Percentiles rank a stretch among this genome's conserved stretches.
These are phyloP conservation scores for Lactarius akahatsu DNA, from an alignment of 768 basidiomycete species.

Conservation along the genomic window DNA sequence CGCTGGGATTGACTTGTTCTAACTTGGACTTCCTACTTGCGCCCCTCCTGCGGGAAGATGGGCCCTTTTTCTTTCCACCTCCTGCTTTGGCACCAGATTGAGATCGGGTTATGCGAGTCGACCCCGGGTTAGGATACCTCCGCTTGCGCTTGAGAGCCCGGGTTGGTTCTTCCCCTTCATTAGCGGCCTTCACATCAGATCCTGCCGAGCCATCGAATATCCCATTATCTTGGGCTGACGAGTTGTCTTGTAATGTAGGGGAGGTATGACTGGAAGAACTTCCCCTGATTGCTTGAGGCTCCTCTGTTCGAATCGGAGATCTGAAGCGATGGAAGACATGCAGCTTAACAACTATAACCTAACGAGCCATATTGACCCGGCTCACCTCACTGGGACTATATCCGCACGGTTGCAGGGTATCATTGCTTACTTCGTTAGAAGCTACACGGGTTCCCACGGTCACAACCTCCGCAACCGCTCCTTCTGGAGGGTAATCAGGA, in stretches of 20 bases:
- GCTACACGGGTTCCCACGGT: background rate
- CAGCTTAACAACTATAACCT: background rate
- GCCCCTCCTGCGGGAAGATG: slow-evolving; percentile 5
- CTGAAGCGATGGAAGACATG: background rate
- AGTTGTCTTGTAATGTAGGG: background rate
- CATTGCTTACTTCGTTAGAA: slow-evolving; percentile 3
- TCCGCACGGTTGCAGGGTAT: background rate
- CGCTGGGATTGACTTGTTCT: slow-evolving; percentile 12
- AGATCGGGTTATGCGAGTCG: slow-evolving; percentile 33
- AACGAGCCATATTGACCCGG: background rate
- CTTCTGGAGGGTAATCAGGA: slow-evolving; percentile 23
- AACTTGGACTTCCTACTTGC: slow-evolving; percentile 12
- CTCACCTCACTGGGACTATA: slow-evolving; percentile 6
- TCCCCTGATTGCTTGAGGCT: background rate
- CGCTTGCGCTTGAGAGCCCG: slow-evolving; percentile 34
- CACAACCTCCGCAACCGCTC: background rate
- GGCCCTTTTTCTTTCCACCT: slow-evolving; percentile 10
- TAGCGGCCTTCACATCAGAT: slow-evolving; percentile 3
- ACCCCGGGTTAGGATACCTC: slow-evolving; percentile 17
- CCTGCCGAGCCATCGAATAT: background rate
- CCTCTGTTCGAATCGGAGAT: background rate
- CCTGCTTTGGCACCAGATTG: slow-evolving; percentile 23
- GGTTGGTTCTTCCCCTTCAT: background rate
- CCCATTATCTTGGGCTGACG: background rate
- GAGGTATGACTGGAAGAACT: background rate